phyloP scores from a whole-genome alignment of 805 yeast genomes.

The Cyberlindnera bimundalis region DNA sequence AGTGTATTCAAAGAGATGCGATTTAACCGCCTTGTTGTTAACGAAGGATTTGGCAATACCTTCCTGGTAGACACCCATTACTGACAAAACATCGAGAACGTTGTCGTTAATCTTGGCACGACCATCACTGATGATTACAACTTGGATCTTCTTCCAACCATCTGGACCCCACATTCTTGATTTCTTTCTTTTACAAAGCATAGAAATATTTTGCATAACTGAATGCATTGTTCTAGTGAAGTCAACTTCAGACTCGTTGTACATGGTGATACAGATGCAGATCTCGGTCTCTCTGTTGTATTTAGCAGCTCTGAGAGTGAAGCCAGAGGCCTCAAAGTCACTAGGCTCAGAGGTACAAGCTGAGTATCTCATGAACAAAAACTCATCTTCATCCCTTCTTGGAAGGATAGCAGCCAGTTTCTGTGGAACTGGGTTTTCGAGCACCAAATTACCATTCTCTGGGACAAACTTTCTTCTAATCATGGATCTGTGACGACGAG shows the following conservation, averaged over 20 bases:
- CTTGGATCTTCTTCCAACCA: conserved; percentile 96
- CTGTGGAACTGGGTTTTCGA: conserved; percentile 93
- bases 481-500: conserved; percentile 64
- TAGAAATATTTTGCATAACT: conserved; percentile 88
- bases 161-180: conserved; percentile 94
- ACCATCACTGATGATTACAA: conserved; percentile 90
- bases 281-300: conserved; percentile 89
- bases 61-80: conserved; percentile 95
- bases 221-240: conserved; percentile 94
- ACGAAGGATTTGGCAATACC: conserved; percentile 95
- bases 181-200: conserved; percentile 73
- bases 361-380: conserved; percentile 93
- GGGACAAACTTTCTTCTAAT: conserved; percentile 72
- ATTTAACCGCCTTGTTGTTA: conserved; percentile 85
- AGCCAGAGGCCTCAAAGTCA: conserved; percentile 74
- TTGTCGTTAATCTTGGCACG: conserved; percentile 83
- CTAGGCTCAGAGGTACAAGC: conserved; percentile 96
- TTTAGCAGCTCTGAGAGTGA: conserved; percentile 81
- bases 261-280: conserved; percentile 93
- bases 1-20: conserved; percentile 94
- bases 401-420: conserved; percentile 83
- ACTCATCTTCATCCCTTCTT: conserved; percentile 85
- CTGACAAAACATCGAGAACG: conserved; percentile 83
- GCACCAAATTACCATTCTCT: conserved; percentile 76
- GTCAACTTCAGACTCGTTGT: conserved; percentile 88